Percentiles rank a stretch among this genome's conserved stretches.
Conservation (phyloP, 2,329 filamentous ascomycete genomes). For the Pseudocercospora ulei region DNA sequence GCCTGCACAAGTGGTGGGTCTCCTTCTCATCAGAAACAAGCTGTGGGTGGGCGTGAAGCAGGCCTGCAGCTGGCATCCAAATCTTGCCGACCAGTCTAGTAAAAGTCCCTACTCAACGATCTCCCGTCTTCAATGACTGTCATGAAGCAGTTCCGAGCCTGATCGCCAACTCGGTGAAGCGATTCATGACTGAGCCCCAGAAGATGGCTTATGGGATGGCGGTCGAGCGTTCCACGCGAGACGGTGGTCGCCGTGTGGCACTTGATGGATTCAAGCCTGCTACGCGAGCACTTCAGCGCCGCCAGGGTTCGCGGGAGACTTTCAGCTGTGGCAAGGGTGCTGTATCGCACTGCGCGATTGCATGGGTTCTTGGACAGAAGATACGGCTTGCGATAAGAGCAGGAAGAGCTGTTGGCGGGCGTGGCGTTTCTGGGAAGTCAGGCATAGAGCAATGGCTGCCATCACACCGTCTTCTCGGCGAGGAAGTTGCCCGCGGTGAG, state of each 20-base stretch:
- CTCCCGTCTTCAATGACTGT: background rate
- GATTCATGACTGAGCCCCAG: background rate
- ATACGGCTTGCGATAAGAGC: background rate
- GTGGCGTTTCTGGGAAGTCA: too few species aligned
- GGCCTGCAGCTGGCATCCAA: too few species aligned
- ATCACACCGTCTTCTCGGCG: too few species aligned
- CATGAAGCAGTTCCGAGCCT: background rate
- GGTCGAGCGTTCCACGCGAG: background rate
- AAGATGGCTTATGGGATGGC: background rate
- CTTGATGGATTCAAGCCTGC: constrained; percentile 3
- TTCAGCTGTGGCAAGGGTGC: background rate
- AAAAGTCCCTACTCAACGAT: too few species aligned
- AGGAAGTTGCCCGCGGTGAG: too few species aligned
- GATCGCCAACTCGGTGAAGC: constrained; percentile 1
- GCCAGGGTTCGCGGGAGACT: background rate
- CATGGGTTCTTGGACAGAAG: background rate
- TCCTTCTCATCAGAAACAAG: too few species aligned
- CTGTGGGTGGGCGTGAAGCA: too few species aligned
- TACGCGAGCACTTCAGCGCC: constrained; percentile 1
- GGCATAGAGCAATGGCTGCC: too few species aligned
- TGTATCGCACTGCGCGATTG: background rate
- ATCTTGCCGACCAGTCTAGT: too few species aligned
- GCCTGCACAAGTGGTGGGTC: too few species aligned
- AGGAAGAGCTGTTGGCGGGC: background rate
- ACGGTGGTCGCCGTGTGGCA: constrained; percentile 7